phyloP scores from a whole-genome alignment of 441 rosid genomes.

The Jatropha podagrica region DNA sequence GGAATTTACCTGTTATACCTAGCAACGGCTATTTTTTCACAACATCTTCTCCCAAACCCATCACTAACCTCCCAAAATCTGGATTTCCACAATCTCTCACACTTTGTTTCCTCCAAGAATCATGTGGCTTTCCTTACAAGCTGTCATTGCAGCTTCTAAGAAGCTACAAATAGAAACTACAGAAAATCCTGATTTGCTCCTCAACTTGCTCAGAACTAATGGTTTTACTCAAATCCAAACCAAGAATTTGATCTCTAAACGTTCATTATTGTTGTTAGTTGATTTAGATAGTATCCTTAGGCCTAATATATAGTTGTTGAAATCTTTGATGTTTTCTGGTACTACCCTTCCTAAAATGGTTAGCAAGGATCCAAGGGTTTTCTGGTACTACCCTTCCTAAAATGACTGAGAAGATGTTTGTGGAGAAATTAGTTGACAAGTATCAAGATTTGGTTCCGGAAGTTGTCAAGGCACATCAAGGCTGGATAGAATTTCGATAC shows the following conservation, averaged over 20 bases:
- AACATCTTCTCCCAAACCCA: neutral
- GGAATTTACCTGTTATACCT: neutral
- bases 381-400: constrained; percentile 14
- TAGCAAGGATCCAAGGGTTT: constrained; percentile 4
- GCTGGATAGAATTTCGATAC: constrained; percentile 24
- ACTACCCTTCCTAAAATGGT: constrained; percentile 6
- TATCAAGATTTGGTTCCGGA: constrained; percentile 21
- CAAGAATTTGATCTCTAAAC: neutral
- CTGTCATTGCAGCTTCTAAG: constrained; percentile 20
- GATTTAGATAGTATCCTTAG: constrained; percentile 12
- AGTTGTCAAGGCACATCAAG: constrained; percentile 24
- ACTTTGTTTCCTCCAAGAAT: constrained; percentile 15
- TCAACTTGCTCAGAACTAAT: constrained; percentile 9
- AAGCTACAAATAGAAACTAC: constrained; percentile 13
- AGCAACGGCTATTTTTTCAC: neutral
- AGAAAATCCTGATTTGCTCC: constrained; percentile 13
- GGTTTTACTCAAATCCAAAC: constrained; percentile 15
- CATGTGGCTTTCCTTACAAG: constrained; percentile 3
- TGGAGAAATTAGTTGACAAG: constrained; percentile 11
- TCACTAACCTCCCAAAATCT: neutral
- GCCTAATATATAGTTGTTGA: constrained; percentile 18
- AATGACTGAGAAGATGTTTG: constrained; percentile 15
- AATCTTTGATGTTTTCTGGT: constrained; percentile 23
- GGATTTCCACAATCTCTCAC: neutral
- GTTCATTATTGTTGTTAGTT: constrained; percentile 4